phyloP scores from a whole-genome alignment of 106 monocot species.

The Gastrodia elata region DNA sequence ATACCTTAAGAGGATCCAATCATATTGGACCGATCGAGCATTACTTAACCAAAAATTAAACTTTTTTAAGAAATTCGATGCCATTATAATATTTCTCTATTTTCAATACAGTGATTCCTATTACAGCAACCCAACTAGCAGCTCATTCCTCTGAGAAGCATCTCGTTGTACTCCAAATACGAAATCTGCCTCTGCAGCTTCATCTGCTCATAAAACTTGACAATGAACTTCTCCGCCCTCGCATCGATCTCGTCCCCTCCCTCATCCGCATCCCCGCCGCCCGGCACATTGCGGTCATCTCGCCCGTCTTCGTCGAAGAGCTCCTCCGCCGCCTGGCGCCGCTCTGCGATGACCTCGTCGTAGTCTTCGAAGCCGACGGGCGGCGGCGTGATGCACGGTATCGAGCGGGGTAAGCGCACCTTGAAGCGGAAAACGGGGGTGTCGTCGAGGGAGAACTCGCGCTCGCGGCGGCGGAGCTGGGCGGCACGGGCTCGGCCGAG shows the following conservation, averaged over 20 bases:
- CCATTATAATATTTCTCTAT: too few species aligned
- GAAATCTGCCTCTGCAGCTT: constrained; percentile 18
- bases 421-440: constrained; percentile 49
- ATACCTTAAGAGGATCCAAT: too few species aligned
- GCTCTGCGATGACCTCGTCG: constrained; percentile 7
- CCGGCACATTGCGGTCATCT: neutral
- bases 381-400: constrained; percentile 39
- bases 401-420: constrained; percentile 13
- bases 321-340: neutral
- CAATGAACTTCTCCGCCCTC: constrained; percentile 22
- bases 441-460: constrained; percentile 62
- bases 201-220: constrained; percentile 20
- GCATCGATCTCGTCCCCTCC: constrained; percentile 11
- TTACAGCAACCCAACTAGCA: neutral
- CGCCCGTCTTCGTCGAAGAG: neutral
- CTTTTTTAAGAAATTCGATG: too few species aligned
- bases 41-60: too few species aligned
- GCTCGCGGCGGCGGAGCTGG: constrained; percentile 15
- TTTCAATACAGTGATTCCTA: too few species aligned
- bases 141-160: constrained; percentile 5
- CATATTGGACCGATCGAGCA: too few species aligned
- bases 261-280: neutral
- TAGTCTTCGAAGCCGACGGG: constrained; percentile 6
- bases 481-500: neutral
- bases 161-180: constrained; percentile 18